phyloP scores from a whole-genome alignment of 140 eudicot genomes.

The Bidens hawaiensis region DNA sequence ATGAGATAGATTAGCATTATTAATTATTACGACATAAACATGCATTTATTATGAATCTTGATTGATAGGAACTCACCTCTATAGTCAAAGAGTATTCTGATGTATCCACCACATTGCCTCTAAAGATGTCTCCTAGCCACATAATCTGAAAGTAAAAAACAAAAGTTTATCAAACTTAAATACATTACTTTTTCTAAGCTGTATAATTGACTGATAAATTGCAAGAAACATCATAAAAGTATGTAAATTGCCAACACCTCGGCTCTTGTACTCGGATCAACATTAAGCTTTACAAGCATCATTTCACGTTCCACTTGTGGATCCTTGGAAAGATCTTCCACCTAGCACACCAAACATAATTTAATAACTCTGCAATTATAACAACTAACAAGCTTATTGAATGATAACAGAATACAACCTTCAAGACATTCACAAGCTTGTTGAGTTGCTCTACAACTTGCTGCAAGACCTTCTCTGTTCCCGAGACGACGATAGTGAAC shows the following conservation, averaged over 20 bases:
- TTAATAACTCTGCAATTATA: neutral
- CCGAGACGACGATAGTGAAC: constrained; percentile 84
- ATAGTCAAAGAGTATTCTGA: constrained; percentile 66
- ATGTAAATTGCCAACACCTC: constrained; percentile 47
- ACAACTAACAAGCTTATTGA: neutral
- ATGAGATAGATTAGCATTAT: too few species aligned
- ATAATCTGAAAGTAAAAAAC: constrained; percentile 54
- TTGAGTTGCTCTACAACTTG: constrained; percentile 91
- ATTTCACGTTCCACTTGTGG: constrained; percentile 94
- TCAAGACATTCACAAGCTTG: constrained; percentile 87
- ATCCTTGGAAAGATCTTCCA: constrained; percentile 82
- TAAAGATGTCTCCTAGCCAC: constrained; percentile 84
- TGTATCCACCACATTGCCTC: constrained; percentile 73
- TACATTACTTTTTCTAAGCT: neutral
- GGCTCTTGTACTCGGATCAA: constrained; percentile 50
- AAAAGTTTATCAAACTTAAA: constrained; percentile 1
- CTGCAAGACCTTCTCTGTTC: constrained; percentile 70
- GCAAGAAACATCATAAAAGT: neutral
- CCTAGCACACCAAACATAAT: constrained; percentile 38
- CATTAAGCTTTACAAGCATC: constrained; percentile 80
- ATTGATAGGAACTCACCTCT: constrained; percentile 50
- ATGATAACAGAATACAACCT: constrained; percentile 34
- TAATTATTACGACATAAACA: neutral
- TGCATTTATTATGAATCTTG: neutral
- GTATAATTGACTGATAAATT: neutral